Percentiles rank a stretch among this genome's conserved stretches.
These are phyloP conservation scores for Jatropha multifida DNA, from an alignment of 441 rosid species.

Conservation along the genomic window DNA sequence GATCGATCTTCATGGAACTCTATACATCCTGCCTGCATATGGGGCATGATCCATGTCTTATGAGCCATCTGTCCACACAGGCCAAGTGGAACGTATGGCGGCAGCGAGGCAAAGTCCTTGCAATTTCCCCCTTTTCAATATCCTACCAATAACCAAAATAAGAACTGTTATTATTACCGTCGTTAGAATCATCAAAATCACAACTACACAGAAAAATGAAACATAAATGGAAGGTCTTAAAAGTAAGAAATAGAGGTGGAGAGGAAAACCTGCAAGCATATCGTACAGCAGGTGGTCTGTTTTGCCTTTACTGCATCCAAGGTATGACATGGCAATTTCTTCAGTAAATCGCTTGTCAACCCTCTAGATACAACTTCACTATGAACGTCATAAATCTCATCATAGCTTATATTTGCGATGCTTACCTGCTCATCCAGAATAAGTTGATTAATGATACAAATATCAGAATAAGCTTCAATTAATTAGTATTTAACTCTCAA, in stretches of 20 bases:
- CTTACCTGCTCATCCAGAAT: constrained; percentile 43
- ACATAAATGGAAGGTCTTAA: background rate
- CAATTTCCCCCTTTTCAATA: constrained; percentile 57
- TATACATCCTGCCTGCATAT: constrained; percentile 59
- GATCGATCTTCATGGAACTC: constrained; percentile 10
- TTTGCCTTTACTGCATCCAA: constrained; percentile 47
- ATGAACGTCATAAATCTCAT: constrained; percentile 41
- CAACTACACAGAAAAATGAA: background rate
- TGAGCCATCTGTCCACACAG: constrained; percentile 85
- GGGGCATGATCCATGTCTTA: constrained; percentile 76
- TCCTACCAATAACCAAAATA: constrained; percentile 40
- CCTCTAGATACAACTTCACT: constrained; percentile 53
- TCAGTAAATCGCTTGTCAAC: constrained; percentile 57
- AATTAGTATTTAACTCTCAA: background rate
- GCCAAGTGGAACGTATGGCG: constrained; percentile 69
- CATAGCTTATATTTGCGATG: constrained; percentile 40
- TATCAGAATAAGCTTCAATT: background rate
- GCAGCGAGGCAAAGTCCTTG: constrained; percentile 70
- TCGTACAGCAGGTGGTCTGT: constrained; percentile 56
- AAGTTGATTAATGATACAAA: constrained; percentile 12
- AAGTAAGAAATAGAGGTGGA: background rate
- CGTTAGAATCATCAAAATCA: background rate
- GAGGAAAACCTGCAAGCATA: constrained; percentile 68
- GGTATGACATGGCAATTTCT: constrained; percentile 64
- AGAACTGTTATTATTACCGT: background rate